Percentiles rank a stretch among this genome's conserved stretches.
Conservation (phyloP, 2,329 filamentous ascomycete species). For the Teratosphaeria viscida region DNA sequence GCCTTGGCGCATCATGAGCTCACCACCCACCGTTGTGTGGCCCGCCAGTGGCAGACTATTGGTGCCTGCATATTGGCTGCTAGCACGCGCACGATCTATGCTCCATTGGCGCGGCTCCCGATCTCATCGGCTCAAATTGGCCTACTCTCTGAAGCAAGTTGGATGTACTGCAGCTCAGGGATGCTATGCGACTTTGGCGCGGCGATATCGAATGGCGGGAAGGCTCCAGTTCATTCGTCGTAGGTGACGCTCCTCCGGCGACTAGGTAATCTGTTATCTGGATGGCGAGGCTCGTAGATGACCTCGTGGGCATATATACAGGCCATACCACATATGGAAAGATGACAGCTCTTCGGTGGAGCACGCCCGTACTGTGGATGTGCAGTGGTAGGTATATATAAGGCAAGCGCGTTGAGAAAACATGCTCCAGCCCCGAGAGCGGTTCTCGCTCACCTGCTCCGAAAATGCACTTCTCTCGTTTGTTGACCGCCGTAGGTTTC, state of each 20-base stretch:
- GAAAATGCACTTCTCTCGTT: conserved; percentile 14
- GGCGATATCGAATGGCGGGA: neutral
- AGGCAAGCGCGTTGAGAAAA: neutral
- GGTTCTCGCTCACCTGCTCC: neutral
- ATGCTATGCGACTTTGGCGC: neutral
- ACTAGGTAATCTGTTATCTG: neutral
- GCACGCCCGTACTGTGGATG: neutral
- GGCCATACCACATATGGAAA: neutral
- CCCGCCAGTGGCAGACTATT: neutral
- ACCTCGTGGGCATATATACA: neutral
- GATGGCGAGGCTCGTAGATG: neutral
- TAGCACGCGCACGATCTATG: neutral
- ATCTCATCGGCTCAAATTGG: neutral
- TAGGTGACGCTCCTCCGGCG: neutral
- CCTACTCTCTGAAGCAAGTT: neutral
- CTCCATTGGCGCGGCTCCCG: neutral
- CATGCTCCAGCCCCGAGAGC: neutral
- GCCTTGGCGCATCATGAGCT: neutral
- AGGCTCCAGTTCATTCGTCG: neutral
- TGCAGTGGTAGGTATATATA: neutral
- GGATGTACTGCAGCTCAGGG: neutral
- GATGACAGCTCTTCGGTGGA: neutral
- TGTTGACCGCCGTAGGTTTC: conserved; percentile 10
- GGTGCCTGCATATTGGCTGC: neutral
- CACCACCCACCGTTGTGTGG: neutral